Conservation (phyloP, 2,329 filamentous ascomycete genomes). For the Pestalotiopsis fici region DNA sequence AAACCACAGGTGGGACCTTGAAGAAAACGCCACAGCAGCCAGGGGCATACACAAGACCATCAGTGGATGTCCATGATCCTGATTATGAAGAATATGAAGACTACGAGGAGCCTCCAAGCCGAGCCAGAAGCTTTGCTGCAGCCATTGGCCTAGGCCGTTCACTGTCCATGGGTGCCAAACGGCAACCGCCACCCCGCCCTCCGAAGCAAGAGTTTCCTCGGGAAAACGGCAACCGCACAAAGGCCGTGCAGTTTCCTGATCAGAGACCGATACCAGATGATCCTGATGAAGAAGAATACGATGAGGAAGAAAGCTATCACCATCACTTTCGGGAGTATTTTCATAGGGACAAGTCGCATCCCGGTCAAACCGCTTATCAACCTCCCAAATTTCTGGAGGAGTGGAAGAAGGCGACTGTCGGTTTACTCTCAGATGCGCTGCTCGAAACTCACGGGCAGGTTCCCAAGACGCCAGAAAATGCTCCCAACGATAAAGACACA, state of each 20-base stretch:
- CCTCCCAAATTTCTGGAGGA: conserved; percentile 66
- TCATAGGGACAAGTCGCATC: conserved; percentile 34
- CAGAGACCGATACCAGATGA: conserved; percentile 18
- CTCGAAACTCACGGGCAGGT: conserved; percentile 56
- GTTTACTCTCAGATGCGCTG: conserved; percentile 57
- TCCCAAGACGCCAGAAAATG: conserved; percentile 19
- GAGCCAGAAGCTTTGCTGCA: conserved; percentile 20
- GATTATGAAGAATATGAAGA: conserved; percentile 15
- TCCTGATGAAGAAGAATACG: conserved; percentile 20
- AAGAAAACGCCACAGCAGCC: conserved; percentile 14
- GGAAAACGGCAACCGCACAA: conserved; percentile 17
- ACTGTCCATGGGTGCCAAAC: conserved; percentile 19
- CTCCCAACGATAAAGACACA: conserved; percentile 49
- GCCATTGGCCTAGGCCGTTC: conserved; percentile 23
- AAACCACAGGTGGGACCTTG: conserved; percentile 6
- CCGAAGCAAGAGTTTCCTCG: neutral
- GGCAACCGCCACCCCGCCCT: conserved; percentile 11
- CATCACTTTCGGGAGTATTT: conserved; percentile 26
- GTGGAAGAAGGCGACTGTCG: conserved; percentile 70
- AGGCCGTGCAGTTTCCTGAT: conserved; percentile 32
- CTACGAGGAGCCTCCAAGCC: conserved; percentile 21
- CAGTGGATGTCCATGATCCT: conserved; percentile 22
- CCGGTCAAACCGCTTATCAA: conserved; percentile 59
- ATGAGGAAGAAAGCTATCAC: conserved; percentile 18
- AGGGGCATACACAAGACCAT: conserved; percentile 22